A percentile compares a stretch with the other conserved stretches of the same genome.
These are phyloP conservation scores for Mycena metata DNA, from an alignment of 768 basidiomycete species.

Conservation along the genomic window DNA sequence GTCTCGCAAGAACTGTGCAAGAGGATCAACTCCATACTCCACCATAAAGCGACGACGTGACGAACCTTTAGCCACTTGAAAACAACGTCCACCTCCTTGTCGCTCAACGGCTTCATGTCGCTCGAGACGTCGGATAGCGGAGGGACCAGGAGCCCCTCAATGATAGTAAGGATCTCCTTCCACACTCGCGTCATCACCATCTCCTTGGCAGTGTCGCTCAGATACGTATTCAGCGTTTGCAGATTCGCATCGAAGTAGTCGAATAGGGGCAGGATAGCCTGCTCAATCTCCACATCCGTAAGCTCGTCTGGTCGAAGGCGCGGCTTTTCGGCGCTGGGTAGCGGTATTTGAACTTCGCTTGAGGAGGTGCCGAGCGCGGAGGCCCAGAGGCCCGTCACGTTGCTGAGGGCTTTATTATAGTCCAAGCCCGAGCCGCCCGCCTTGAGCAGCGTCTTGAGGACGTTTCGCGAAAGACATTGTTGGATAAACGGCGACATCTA, in stretches of 20 bases:
- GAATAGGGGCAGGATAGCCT: conserved; percentile 90
- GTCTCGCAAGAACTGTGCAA: conserved; percentile 85
- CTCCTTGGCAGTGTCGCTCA: conserved; percentile 88
- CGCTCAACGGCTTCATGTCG: conserved; percentile 91
- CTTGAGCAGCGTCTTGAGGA: conserved; percentile 86
- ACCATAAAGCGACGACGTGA: background rate
- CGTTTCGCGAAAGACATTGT: conserved; percentile 82
- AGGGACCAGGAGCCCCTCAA: conserved; percentile 92
- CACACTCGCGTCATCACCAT: conserved; percentile 94
- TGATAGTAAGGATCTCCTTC: conserved; percentile 92
- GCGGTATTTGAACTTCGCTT: conserved; percentile 82
- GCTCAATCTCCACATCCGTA: conserved; percentile 94
- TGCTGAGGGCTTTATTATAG: conserved; percentile 91
- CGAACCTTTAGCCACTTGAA: conserved; percentile 96
- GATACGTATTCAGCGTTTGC: conserved; percentile 88
- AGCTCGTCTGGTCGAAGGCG: conserved; percentile 84
- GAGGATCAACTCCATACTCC: background rate
- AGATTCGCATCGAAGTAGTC: conserved; percentile 97
- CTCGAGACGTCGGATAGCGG: conserved; percentile 88
- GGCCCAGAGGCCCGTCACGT: conserved; percentile 85
- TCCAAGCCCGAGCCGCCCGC: conserved; percentile 69
- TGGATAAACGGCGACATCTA: conserved; percentile 96
- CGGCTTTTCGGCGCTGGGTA: conserved; percentile 81
- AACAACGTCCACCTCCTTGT: conserved; percentile 98
- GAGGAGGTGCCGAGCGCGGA: conserved; percentile 77